Conservation (phyloP, 148 eudicot species). For the Heliamphora exappendiculata region DNA sequence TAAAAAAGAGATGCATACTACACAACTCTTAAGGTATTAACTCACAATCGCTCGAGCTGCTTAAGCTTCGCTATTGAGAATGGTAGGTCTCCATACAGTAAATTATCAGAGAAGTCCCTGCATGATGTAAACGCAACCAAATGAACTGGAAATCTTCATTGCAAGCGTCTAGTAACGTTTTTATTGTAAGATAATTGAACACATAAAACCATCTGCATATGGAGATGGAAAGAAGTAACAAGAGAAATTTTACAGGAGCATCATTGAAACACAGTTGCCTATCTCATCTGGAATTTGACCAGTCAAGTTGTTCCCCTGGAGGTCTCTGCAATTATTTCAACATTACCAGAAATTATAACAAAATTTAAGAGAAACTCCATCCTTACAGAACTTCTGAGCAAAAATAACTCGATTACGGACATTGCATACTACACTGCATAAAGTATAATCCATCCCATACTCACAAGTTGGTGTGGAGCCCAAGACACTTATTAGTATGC, state of each 20-base stretch:
- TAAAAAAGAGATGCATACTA: background rate
- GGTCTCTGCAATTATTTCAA: slow-evolving; percentile 36
- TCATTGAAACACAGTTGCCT: slow-evolving; percentile 46
- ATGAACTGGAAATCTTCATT: background rate
- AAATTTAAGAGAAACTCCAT: background rate
- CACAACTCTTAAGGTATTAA: background rate
- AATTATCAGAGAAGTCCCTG: slow-evolving; percentile 65
- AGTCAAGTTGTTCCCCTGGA: slow-evolving; percentile 57
- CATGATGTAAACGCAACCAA: background rate
- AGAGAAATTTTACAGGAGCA: slow-evolving; percentile 26
- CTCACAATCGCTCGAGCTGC: slow-evolving; percentile 60
- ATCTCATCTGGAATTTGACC: slow-evolving; percentile 77
- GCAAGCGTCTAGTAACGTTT: too few species aligned
- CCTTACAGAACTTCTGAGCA: background rate
- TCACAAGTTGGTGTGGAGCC: too few species aligned
- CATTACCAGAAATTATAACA: background rate
- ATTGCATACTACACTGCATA: too few species aligned
- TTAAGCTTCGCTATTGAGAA: slow-evolving; percentile 67
- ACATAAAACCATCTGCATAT: background rate
- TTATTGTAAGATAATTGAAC: too few species aligned
- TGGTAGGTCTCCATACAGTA: slow-evolving; percentile 58
- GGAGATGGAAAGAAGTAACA: too few species aligned
- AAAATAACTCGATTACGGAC: too few species aligned
- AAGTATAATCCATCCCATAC: too few species aligned
- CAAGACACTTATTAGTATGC: too few species aligned